Percentiles rank a stretch among this genome's conserved stretches.
These are phyloP conservation scores for Metarhizium robertsii DNA, from an alignment of 2,329 filamentous ascomycete species.

Conservation along the genomic window DNA sequence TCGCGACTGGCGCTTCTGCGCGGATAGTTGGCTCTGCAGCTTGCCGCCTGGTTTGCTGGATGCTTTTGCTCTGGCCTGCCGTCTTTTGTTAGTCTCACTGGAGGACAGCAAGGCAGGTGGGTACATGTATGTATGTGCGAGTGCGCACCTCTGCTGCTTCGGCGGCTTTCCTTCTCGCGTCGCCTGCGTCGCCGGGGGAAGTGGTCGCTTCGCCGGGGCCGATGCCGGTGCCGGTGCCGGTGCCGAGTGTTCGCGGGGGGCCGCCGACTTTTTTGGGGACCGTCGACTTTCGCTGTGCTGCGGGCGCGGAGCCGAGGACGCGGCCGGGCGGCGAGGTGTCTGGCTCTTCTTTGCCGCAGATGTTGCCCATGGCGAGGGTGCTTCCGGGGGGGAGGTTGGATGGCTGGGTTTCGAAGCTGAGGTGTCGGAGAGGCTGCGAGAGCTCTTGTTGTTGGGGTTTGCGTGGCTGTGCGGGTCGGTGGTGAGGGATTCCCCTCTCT, in stretches of 20 bases:
- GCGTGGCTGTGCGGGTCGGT: not conserved
- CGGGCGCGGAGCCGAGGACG: constrained; percentile 49
- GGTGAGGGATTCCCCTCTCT: not conserved
- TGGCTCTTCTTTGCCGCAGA: constrained; percentile 69
- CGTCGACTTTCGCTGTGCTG: constrained; percentile 37
- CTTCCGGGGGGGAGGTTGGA: not conserved
- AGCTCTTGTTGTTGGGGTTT: not conserved
- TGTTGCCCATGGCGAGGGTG: constrained; percentile 62
- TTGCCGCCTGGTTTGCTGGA: constrained; percentile 49
- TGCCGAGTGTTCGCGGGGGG: constrained; percentile 56
- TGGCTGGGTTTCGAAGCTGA: not conserved
- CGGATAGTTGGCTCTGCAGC: constrained; percentile 59
- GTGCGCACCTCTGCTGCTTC: constrained; percentile 70
- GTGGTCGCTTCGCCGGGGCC: constrained; percentile 16
- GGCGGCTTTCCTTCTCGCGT: constrained; percentile 66
- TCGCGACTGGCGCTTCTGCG: constrained; percentile 67
- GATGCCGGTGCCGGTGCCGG: constrained; percentile 34
- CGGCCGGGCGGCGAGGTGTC: constrained; percentile 63
- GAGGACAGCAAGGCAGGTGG: no score
- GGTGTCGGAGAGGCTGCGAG: not conserved
- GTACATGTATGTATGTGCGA: no score
- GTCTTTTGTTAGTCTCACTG: not conserved
- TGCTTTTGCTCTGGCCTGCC: constrained; percentile 58
- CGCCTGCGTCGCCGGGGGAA: constrained; percentile 15
- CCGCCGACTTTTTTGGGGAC: constrained; percentile 44